Evolutionary conservation across 1,139 yeast species (phyloP).

Genomic region (Taphrina deformans): DNA sequence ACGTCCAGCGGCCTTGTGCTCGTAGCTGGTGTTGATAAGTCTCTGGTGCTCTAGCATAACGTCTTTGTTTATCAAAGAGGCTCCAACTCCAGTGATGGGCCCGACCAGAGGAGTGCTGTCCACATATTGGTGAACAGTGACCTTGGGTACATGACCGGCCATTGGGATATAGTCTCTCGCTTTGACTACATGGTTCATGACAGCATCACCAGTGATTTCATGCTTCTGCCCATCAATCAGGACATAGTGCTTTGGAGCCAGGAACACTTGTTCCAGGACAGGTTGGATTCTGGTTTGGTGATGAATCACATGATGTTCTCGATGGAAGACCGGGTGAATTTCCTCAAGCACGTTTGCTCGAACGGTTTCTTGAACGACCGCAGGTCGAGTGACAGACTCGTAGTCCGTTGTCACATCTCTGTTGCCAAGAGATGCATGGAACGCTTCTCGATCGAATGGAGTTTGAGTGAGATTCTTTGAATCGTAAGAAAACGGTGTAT

Average conservation of each 20-base stretch:
- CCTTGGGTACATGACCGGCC: conserved; percentile 20
- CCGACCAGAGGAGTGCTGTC: conserved; percentile 26
- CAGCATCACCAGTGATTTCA: conserved; percentile 24
- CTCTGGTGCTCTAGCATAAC: conserved; percentile 29
- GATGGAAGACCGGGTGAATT: conserved; percentile 17
- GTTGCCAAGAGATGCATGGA: conserved; percentile 14
- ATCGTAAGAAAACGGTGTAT: conserved; percentile 2
- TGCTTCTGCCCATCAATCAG: conserved; percentile 30
- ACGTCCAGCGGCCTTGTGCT: conserved; percentile 6
- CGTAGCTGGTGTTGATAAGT: conserved; percentile 23
- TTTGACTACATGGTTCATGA: conserved; percentile 27
- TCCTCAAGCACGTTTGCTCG: conserved; percentile 3
- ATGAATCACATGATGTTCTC: conserved; percentile 30
- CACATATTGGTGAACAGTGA: conserved; percentile 27
- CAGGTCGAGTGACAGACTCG: conserved; percentile 1
- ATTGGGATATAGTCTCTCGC: conserved; percentile 27
- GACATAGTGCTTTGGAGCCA: conserved; percentile 28
- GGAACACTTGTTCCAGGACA: conserved; percentile 26
- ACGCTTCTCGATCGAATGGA: conserved; percentile 15
- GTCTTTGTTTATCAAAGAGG: conserved; percentile 23
- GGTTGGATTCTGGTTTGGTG: conserved; percentile 32
- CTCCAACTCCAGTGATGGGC: conserved; percentile 25
- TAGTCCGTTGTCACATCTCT: conserved; percentile 16
- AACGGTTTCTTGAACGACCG: conserved; percentile 26
- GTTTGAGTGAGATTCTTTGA: conserved; percentile 13